Conservation (phyloP, 352 stramenopile species). For the Phytophthora litchii region DNA sequence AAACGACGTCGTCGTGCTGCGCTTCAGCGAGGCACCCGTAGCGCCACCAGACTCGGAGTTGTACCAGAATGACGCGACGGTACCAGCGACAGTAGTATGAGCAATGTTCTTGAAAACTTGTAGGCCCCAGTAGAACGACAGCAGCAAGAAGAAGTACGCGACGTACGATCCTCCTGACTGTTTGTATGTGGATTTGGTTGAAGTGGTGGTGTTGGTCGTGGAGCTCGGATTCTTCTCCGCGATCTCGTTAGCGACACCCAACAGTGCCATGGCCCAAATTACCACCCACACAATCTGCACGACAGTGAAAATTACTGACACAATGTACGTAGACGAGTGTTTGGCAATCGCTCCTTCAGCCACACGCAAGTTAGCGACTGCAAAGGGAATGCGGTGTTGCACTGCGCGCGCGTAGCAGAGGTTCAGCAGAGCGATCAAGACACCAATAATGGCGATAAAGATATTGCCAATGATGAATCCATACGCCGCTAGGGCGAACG, state of each 20-base stretch:
- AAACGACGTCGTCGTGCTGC: conserved; percentile 91
- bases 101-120: conserved; percentile 93
- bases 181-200: conserved; percentile 40
- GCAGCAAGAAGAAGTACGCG: conserved; percentile 51
- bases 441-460: conserved; percentile 69
- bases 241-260: conserved; percentile 88
- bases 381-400: conserved; percentile 93
- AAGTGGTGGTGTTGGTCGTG: conserved; percentile 24
- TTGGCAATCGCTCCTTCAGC: conserved; percentile 89
- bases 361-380: conserved; percentile 91
- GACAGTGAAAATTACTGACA: conserved; percentile 88
- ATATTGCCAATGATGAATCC: conserved; percentile 74
- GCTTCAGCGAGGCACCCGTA: conserved; percentile 83
- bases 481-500: conserved; percentile 67
- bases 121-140: conserved; percentile 95
- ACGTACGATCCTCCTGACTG: conserved; percentile 43
- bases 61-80: conserved; percentile 97
- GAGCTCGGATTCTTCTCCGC: conserved; percentile 50
- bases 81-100: conserved; percentile 93
- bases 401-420: conserved; percentile 89
- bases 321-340: conserved; percentile 87
- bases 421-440: conserved; percentile 69
- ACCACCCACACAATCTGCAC: conserved; percentile 91
- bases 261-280: conserved; percentile 87
- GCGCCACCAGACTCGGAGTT: conserved; percentile 82